Percentiles rank a stretch among this genome's conserved stretches.
Conservation (phyloP, 1,139 yeast genomes). For the Candida pseudocylindracea region DNA sequence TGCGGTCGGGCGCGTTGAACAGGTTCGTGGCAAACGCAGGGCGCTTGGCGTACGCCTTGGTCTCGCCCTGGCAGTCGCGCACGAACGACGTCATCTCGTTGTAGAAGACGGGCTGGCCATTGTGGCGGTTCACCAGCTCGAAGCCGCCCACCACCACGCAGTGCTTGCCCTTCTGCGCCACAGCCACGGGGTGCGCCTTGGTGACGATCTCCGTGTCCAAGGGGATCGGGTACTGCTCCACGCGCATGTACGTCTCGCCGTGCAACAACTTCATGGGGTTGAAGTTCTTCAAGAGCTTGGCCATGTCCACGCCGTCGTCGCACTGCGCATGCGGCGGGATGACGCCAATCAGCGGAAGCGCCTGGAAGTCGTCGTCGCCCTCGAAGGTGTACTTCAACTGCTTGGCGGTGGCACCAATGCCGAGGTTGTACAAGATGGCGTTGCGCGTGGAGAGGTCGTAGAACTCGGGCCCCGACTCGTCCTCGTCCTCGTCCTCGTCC, state of each 20-base stretch:
- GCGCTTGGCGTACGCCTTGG: conserved; percentile 24
- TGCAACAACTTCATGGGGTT: conserved; percentile 79
- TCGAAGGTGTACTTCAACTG: conserved; percentile 73
- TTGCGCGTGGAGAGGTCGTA: conserved; percentile 41
- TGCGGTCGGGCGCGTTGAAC: conserved; percentile 40
- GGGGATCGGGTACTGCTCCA: conserved; percentile 66
- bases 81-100: conserved; percentile 77
- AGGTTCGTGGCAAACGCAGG: conserved; percentile 36
- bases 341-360: conserved; percentile 84
- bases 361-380: conserved; percentile 57
- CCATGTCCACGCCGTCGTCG: conserved; percentile 15
- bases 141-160: conserved; percentile 64
- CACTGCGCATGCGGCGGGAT: conserved; percentile 36
- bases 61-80: conserved; percentile 60
- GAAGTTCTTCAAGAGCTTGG: conserved; percentile 50
- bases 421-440: conserved; percentile 68
- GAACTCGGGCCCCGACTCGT: conserved; percentile 24
- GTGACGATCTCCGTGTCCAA: conserved; percentile 44
- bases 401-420: conserved; percentile 64
- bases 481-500: conserved; percentile 23
- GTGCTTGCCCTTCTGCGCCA: conserved; percentile 75
- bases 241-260: conserved; percentile 84
- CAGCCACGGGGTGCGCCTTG: conserved; percentile 42
- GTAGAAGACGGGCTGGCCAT: conserved; percentile 51
- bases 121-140: conserved; percentile 42